Base-by-base conservation (phyloP, 176 grass and related monocot genomes). In the Eremochloa ophiuroides region DNA sequence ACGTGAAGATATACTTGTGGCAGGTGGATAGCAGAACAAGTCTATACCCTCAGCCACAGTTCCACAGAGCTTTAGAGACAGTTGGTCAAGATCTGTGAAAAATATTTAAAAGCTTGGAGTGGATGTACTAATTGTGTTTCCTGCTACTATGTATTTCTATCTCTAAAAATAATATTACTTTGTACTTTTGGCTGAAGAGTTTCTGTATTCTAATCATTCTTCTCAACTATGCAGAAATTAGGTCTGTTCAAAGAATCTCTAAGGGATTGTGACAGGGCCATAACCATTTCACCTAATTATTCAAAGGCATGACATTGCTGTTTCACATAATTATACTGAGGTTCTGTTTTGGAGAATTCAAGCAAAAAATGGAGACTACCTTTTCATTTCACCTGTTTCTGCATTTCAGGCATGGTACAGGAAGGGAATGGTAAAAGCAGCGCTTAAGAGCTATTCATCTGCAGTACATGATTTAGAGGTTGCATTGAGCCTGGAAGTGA, bases 321-420 rank as follows among this genome's bases (percentile, higher is more conserved):
- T 92, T 85, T 88, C 60, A 31, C 85, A 83, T 76, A 79, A 61
- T 84, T 88, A 97, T 86, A 85, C 76, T 10, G 89, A 94, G 67
- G 89, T 83, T 71, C 17, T 76, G 18, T 71, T 79, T 70, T 64
- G 40, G 51, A 58, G n/a, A 59, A 27, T 80, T 66, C 63, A 73
- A 73, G 58, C 66, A 73, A 48, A 69, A 10, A 8, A 58, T 85
- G 64, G 31, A 62, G 14, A 35, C 26, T 47, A 65, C 34, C 9
- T 80, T 78, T 80, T 58, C 39, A 23, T 64, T 58, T 59, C 33
- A 37, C 84, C 44, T 64, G 28, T 44, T 87, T 74, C 51, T 84
- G 61, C 53, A 10, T 84, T 89, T 83, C 85, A 95, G 95, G 88
- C 90, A 69, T 93, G 92, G 86, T 98, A 98, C 82, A 92, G 92